Evolutionary conservation across 1,284 basidiomycete species (phyloP), one percentile per base, ranked within the genome.

Genomic region (Ceratobasidium sp.): DNA sequence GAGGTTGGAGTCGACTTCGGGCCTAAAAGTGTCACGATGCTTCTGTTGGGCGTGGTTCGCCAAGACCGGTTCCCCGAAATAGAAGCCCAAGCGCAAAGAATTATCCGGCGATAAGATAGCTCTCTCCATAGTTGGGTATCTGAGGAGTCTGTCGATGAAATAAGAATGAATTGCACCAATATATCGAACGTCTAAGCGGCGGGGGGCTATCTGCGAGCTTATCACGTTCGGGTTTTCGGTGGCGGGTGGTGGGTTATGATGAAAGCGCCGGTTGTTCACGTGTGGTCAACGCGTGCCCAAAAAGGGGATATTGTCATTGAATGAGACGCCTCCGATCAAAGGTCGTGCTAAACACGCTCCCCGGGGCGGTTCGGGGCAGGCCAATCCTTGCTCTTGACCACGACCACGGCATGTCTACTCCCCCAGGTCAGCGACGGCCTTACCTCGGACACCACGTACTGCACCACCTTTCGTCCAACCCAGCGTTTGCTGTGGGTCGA

Each of bases 191-290:
- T 39, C 59, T 63, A 73, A 73, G 71, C 71, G 71, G 27, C 39
- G 24, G 58, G 13, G 16, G 59, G 16, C 48, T 62, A 62, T 51
- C 46, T 37, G 22, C 2, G n/a, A 41, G 46, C 61, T 63, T 63
- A 73, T 73, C 71, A 29, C 46, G 16, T 63, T 73, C 71, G 71
- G 71, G 34, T 46, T 63, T 73, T 73, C 71, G 71, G 71, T 8
- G 2, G 22, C 19, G 43, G 43, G 13, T 34, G 59, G 29, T 41
- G 48, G 48, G 48, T 46, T 22, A 61, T 34, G 16, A 59, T 16
- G 2, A 13, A 31, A 31, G 46, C 63, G 27, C 14, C n/a, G 14
- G 31, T 34, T 7, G 37, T 39, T 51, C 69, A 62, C 69, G 58
- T 71, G 68, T 37, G 27, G 16, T 14, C 8, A 19, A 59, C 56